These are phyloP conservation scores for Tephrocybe sp. DNA, from an alignment of 768 basidiomycete species.

Conservation along the genomic window DNA sequence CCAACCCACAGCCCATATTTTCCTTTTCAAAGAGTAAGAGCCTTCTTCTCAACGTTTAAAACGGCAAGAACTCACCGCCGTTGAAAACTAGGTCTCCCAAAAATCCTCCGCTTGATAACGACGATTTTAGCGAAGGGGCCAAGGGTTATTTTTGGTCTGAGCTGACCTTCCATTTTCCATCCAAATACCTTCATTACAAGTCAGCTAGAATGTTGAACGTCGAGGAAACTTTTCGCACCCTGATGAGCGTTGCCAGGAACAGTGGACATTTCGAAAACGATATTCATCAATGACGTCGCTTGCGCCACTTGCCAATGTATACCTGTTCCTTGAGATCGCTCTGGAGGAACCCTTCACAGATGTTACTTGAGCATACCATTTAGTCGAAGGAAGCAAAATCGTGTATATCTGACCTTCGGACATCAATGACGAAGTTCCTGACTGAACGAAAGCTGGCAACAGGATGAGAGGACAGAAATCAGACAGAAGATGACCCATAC, in stretches of 20 bases:
- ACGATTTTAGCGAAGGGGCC: too few relatives aligned
- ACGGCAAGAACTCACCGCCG: conserved; percentile 35
- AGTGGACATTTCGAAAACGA: conserved; percentile 71
- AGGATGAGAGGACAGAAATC: neutral
- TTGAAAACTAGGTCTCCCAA: conserved; percentile 50
- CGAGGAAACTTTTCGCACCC: conserved; percentile 35
- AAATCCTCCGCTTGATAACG: conserved; percentile 37
- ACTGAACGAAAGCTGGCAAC: conserved; percentile 58
- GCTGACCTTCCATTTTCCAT: conserved; percentile 77
- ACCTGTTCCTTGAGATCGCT: conserved; percentile 54
- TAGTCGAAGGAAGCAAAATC: conserved; percentile 10
- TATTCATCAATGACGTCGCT: conserved; percentile 38
- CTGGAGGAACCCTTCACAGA: conserved; percentile 42
- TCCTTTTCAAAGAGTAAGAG: conserved; percentile 30
- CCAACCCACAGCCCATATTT: conserved; percentile 72
- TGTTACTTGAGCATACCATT: neutral
- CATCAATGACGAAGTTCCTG: conserved; percentile 72
- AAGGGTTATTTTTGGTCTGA: conserved; percentile 7
- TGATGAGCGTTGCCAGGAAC: conserved; percentile 63
- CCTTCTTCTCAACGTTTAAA: neutral
- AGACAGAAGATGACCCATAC: conserved; percentile 27
- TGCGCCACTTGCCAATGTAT: conserved; percentile 80
- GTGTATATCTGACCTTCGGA: conserved; percentile 29
- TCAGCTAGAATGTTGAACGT: neutral
- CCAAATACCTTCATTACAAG: conserved; percentile 33